Evolutionary conservation across 73 alveolate species (phyloP).

Genomic region (Paramecium octaurelia): DNA sequence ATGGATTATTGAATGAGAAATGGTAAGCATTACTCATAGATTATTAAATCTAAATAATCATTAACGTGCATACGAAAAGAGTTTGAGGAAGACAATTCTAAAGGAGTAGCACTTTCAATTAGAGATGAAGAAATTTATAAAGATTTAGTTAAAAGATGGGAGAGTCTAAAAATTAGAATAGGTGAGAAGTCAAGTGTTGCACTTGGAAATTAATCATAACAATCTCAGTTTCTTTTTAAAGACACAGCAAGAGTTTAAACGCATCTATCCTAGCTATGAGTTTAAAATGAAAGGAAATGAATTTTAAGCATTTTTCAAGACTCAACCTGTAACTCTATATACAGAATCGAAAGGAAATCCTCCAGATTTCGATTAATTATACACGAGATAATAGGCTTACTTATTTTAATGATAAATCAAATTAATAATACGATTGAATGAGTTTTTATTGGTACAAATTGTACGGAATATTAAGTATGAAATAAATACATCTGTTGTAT

Average conservation of each 20-base stretch:
- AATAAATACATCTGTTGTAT: neutral
- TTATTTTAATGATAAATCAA: neutral
- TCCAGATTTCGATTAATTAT: slow-evolving; percentile 7
- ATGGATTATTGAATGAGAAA: slow-evolving; percentile 32
- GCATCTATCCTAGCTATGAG: neutral
- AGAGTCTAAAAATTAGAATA: no score
- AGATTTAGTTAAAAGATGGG: slow-evolving; percentile 59
- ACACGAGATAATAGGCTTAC: neutral
- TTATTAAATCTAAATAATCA: neutral
- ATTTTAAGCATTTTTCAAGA: slow-evolving; percentile 21
- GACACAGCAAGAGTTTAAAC: slow-evolving; percentile 48
- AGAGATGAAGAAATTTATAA: slow-evolving; percentile 51
- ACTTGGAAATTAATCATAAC: slow-evolving; percentile 50
- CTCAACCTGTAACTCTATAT: slow-evolving; percentile 52
- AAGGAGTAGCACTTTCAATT: slow-evolving; percentile 54
- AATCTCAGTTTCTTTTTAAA: slow-evolving; percentile 49
- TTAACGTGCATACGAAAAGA: slow-evolving; percentile 55
- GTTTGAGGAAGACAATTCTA: slow-evolving; percentile 46
- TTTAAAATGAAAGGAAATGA: slow-evolving; percentile 57
- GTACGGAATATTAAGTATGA: neutral
- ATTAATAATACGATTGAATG: neutral
- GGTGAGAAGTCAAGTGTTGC: no score
- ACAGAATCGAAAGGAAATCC: neutral
- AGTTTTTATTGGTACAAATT: neutral
- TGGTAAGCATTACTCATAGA: slow-evolving; percentile 56